phyloP scores from a whole-genome alignment of 1,139 yeast genomes.

The Nakaseomyces bracarensis region DNA sequence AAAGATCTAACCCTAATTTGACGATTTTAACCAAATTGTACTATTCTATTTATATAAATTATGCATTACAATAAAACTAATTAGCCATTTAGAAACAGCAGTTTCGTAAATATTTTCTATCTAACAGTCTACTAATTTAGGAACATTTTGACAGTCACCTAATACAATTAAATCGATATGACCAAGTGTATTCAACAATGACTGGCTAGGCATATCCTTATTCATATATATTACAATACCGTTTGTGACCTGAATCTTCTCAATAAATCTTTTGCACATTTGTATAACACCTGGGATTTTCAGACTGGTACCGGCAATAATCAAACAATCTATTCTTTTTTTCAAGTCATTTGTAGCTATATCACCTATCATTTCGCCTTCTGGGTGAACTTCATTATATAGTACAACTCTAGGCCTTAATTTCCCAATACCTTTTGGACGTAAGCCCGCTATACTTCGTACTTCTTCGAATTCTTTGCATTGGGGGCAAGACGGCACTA shows the following conservation, averaged over 20 bases:
- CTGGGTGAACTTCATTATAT: conserved; percentile 84
- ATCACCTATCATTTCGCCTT: conserved; percentile 70
- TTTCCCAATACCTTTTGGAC: conserved; percentile 68
- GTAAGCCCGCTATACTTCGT: conserved; percentile 52
- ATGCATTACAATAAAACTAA: too few relatives aligned
- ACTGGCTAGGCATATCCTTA: conserved; percentile 44
- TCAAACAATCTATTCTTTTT: conserved; percentile 62
- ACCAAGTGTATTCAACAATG: conserved; percentile 43
- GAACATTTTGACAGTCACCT: conserved; percentile 49
- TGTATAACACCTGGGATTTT: conserved; percentile 82
- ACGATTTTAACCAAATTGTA: too few relatives aligned
- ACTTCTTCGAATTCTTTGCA: conserved; percentile 47
- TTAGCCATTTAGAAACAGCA: too few relatives aligned
- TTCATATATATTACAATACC: conserved; percentile 55
- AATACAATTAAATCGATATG: conserved; percentile 46
- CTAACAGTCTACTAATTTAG: too few relatives aligned
- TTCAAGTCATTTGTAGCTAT: conserved; percentile 61
- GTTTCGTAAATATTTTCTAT: too few relatives aligned
- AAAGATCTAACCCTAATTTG: too few relatives aligned
- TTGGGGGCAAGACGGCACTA: conserved; percentile 47
- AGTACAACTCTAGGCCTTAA: conserved; percentile 75
- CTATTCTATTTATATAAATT: neutral
- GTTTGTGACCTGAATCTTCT: conserved; percentile 50
- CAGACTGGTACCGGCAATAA: conserved; percentile 79
- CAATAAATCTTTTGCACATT: conserved; percentile 61